These are phyloP conservation scores for Colletotrichum lindemuthianum DNA, from an alignment of 2,329 filamentous ascomycete genomes.

Conservation along the genomic window DNA sequence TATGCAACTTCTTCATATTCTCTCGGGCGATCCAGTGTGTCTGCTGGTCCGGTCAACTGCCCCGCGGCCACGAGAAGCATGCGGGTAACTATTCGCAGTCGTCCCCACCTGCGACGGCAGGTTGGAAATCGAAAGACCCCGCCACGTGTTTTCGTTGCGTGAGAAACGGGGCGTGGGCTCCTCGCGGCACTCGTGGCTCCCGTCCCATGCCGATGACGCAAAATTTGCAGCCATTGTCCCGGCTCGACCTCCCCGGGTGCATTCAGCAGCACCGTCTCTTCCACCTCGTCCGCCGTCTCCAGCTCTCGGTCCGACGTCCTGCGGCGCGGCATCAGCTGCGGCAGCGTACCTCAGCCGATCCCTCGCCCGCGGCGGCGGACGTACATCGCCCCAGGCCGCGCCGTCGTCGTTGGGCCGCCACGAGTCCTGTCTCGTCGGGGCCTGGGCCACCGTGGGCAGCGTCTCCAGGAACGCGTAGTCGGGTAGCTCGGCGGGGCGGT, in stretches of 20 bases:
- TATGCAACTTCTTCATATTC: no score
- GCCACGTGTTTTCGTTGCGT: no score
- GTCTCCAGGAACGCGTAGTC: neutral
- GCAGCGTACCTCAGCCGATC: neutral
- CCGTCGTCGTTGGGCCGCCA: conserved; percentile 15
- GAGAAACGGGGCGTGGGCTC: no score
- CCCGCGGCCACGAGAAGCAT: no score
- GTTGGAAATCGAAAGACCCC: no score
- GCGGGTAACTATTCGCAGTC: no score
- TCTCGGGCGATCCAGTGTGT: no score
- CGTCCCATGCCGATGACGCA: neutral
- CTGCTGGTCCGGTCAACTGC: no score
- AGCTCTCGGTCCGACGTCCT: neutral
- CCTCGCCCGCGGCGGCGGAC: neutral
- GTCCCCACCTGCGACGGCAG: no score
- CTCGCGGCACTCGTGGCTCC: neutral
- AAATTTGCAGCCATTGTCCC: neutral
- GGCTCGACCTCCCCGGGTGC: no score
- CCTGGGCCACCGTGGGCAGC: neutral
- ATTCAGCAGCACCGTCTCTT: no score
- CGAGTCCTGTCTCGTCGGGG: conserved; percentile 9
- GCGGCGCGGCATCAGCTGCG: neutral
- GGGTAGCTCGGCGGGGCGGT: conserved; percentile 5
- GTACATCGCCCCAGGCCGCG: conserved; percentile 7
- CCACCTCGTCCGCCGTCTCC: no score